These are phyloP conservation scores for Vanilla planifolia DNA, from an alignment of 106 monocot genomes.

Conservation along the genomic window DNA sequence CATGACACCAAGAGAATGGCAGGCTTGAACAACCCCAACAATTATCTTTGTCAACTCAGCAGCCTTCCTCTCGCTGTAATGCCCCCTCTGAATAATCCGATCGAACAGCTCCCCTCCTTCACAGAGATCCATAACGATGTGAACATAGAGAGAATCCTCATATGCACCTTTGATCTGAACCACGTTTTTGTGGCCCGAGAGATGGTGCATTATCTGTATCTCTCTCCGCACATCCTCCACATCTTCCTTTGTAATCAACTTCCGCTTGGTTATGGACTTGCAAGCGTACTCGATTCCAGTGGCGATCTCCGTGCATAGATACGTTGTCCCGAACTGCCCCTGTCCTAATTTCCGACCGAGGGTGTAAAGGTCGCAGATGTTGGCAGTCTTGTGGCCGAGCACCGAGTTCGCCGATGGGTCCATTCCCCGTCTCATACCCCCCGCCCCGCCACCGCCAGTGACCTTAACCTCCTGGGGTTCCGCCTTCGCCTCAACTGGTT, in stretches of 20 bases:
- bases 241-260: slow-evolving; percentile 53
- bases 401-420: slow-evolving; percentile 22
- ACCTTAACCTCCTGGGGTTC: no score
- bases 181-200: slow-evolving; percentile 49
- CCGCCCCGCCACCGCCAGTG: neutral
- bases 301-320: slow-evolving; percentile 54
- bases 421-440: slow-evolving; percentile 26
- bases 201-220: slow-evolving; percentile 80
- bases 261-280: slow-evolving; percentile 67
- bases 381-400: slow-evolving; percentile 46
- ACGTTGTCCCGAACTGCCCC: slow-evolving; percentile 68
- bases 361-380: slow-evolving; percentile 44
- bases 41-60: slow-evolving; percentile 56
- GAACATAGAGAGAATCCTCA: slow-evolving; percentile 48
- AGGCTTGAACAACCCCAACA: slow-evolving; percentile 60
- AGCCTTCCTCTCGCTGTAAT: slow-evolving; percentile 66
- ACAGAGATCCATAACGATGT: slow-evolving; percentile 71
- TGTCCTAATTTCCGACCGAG: slow-evolving; percentile 58
- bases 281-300: slow-evolving; percentile 56
- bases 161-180: slow-evolving; percentile 58
- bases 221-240: slow-evolving; percentile 63
- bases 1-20: slow-evolving; percentile 64
- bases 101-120: slow-evolving; percentile 64
- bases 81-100: slow-evolving; percentile 58
- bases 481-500: neutral